Base-by-base conservation (phyloP, 305 asterid genomes). In the Fraxinus greggii region DNA sequence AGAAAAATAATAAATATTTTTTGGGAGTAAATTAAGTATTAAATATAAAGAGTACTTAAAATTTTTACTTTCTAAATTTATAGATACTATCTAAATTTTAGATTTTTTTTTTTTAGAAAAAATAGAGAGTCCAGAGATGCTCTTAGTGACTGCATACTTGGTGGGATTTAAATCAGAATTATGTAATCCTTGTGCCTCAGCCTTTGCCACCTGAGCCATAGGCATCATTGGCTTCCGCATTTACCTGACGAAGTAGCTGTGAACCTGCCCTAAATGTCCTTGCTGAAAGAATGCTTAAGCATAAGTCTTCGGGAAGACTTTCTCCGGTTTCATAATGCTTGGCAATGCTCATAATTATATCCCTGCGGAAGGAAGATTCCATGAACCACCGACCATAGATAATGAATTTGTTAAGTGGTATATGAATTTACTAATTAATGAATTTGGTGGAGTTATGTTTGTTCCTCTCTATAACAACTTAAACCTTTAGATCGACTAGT, bases 191-290 rank as follows among this genome's bases (percentile, higher is more conserved):
- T 3, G 33, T 24, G n/a, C 72, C 72, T 10, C 72, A 26, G 32
- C 72, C 72, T 63, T 63, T 24, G n/a, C 72, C 72, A 63, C 33
- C n/a, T 24, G 72, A 81, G 69, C 69, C 54, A 75, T 56, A 29
- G 40, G 75, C 13, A 32, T 87, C 76, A 70, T 24, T 63, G 33
- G 69, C 23, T 10, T 28, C 24, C 19, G 1, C 23, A 21, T 31
- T 81, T 79, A 92, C 97, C 96, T 93, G 97, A 78, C 97, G 93
- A 78, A 93, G 97, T 83, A 91, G 87, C 31, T 79, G 81, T 45
- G 97, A 87, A 36, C 95, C 97, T 45, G 97, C 95, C 86, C 93
- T 93, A 79, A 86, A 93, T 75, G 97, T 91, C 84, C 94, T 89
- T n/a, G 95, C 95, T 1, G 94, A 91, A 78, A 91, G 93, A 86